Conservation (phyloP, 2,329 filamentous ascomycete species). For the Curvularia eragrostidis region DNA sequence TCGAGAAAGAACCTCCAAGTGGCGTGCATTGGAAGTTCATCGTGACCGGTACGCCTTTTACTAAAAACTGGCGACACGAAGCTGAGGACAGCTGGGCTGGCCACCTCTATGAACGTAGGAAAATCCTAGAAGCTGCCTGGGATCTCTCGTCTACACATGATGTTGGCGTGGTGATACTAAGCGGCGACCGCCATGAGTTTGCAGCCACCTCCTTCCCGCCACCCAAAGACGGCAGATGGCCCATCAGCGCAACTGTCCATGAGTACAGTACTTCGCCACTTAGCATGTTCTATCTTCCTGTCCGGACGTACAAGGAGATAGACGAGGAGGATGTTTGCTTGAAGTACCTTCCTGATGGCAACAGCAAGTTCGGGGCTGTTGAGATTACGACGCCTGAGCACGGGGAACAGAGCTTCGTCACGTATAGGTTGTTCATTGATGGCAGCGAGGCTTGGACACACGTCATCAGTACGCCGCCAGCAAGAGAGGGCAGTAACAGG, state of each 20-base stretch:
- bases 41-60: slow-evolving; percentile 89
- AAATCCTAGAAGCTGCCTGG: slow-evolving; percentile 91
- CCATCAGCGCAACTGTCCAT: slow-evolving; percentile 64
- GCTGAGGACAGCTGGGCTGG: slow-evolving; percentile 92
- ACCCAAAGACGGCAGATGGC: slow-evolving; percentile 64
- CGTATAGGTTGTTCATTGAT: slow-evolving; percentile 83
- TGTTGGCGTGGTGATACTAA: slow-evolving; percentile 80
- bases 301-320: slow-evolving; percentile 80
- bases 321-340: slow-evolving; percentile 83
- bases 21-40: slow-evolving; percentile 94
- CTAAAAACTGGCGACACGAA: slow-evolving; percentile 95
- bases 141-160: slow-evolving; percentile 73
- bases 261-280: slow-evolving; percentile 93
- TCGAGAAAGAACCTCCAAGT: slow-evolving; percentile 72
- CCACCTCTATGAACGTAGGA: slow-evolving; percentile 79
- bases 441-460: slow-evolving; percentile 78
- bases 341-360: slow-evolving; percentile 85
- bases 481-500: slow-evolving; percentile 49
- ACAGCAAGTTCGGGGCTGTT: slow-evolving; percentile 85
- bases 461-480: slow-evolving; percentile 54
- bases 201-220: slow-evolving; percentile 79
- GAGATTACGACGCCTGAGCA: slow-evolving; percentile 74
- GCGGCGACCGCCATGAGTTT: slow-evolving; percentile 96
- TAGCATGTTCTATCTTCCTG: slow-evolving; percentile 90
- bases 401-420: slow-evolving; percentile 73